Conservation (phyloP, 257 asterid genomes). For the Henckelia pumila region DNA sequence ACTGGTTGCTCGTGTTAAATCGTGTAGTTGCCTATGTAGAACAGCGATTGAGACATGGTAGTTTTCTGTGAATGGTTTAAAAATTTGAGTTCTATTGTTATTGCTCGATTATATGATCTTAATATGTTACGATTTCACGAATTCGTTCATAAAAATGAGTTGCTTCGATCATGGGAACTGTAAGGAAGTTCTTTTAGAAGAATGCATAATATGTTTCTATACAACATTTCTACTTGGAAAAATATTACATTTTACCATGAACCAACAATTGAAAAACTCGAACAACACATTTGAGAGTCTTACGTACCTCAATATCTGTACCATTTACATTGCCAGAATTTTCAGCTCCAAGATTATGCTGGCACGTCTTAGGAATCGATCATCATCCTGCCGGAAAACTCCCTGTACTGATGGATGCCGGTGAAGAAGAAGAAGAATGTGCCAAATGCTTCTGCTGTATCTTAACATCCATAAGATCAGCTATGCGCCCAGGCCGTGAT, state of each 20-base stretch:
- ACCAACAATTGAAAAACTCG: too few relatives aligned
- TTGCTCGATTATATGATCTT: too few relatives aligned
- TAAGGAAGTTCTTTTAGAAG: too few relatives aligned
- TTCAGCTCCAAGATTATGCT: not conserved
- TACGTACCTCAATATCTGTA: not conserved
- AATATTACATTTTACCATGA: too few relatives aligned
- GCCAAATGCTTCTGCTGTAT: conserved; percentile 37
- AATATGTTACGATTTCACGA: not conserved
- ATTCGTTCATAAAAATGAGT: too few relatives aligned
- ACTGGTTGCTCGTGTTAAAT: too few relatives aligned
- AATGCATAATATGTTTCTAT: too few relatives aligned
- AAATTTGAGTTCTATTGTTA: too few relatives aligned
- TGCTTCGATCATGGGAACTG: too few relatives aligned
- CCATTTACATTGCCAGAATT: not conserved
- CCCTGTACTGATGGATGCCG: not conserved
- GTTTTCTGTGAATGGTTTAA: too few relatives aligned
- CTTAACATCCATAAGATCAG: conserved; percentile 65
- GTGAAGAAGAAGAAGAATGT: not conserved
- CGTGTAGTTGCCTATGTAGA: too few relatives aligned
- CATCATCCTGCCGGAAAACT: not conserved
- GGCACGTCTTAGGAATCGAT: not conserved
- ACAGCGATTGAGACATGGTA: too few relatives aligned
- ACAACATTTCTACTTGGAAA: not conserved
- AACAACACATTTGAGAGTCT: not conserved
- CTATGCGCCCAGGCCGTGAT: conserved; percentile 58